These are phyloP conservation scores for Lithocarpus polystachyus DNA, from an alignment of 306 rosid genomes.

Conservation along the genomic window DNA sequence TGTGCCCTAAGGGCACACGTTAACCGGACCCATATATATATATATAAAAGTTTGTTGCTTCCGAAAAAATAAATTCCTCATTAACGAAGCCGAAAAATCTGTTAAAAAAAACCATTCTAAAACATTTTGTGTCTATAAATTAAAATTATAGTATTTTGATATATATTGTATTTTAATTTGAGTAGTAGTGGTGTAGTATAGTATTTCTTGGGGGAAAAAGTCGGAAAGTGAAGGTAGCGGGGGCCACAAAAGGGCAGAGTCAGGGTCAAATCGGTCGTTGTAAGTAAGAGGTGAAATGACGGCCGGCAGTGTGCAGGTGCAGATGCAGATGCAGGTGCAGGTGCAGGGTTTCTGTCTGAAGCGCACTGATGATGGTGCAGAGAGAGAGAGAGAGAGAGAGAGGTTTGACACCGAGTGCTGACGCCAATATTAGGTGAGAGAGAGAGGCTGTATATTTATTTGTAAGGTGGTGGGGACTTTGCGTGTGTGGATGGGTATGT, in stretches of 20 bases:
- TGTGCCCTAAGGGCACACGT: too few species aligned
- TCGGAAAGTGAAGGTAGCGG: neutral
- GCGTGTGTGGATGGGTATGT: conserved; percentile 18
- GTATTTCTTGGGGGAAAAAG: neutral
- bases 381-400: too few species aligned
- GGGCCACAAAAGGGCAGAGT: neutral
- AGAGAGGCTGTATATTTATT: neutral
- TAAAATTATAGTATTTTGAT: too few species aligned
- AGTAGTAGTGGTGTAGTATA: neutral
- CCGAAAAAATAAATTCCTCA: too few species aligned
- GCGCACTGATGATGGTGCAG: conserved; percentile 13
- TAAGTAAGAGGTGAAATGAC: conserved; percentile 32
- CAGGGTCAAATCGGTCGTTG: conserved; percentile 29
- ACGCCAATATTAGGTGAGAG: conserved; percentile 22
- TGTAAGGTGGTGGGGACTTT: neutral
- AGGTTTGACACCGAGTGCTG: neutral
- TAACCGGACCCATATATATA: too few species aligned
- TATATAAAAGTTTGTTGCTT: too few species aligned
- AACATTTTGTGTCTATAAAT: too few species aligned
- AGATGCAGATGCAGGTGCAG: neutral
- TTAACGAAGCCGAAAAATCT: too few species aligned
- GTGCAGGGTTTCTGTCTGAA: neutral
- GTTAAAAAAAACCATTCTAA: too few species aligned
- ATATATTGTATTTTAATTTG: too few species aligned
- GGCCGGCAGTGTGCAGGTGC: conserved; percentile 20